Conservation (phyloP, 805 yeast species). For the Wickerhamiella kurtzmanii region DNA sequence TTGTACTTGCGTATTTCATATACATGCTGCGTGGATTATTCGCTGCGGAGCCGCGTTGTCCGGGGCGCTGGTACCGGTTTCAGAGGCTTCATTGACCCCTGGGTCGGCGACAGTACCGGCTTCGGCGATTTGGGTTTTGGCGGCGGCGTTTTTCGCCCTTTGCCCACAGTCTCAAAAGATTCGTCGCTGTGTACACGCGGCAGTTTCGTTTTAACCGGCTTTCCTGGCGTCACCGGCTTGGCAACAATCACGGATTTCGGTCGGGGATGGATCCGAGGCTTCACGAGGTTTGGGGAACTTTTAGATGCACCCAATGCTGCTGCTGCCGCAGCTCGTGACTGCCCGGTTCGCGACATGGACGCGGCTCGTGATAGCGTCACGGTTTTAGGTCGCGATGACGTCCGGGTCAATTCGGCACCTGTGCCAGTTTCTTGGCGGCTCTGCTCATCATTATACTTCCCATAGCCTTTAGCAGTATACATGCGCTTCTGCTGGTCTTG, state of each 20-base stretch:
- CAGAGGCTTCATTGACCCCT: background rate
- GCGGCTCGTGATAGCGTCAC: too few relatives aligned
- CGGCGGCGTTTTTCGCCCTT: background rate
- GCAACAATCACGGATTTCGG: background rate
- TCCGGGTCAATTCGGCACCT: too few relatives aligned
- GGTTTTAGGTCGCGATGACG: too few relatives aligned
- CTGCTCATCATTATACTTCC: conserved; percentile 22
- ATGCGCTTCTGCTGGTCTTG: conserved; percentile 30
- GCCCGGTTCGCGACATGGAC: too few relatives aligned
- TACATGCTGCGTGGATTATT: background rate
- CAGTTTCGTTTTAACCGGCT: background rate
- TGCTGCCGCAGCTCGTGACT: too few relatives aligned
- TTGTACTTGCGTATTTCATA: background rate
- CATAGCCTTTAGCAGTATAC: conserved; percentile 71
- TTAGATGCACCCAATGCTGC: background rate
- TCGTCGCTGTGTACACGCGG: background rate
- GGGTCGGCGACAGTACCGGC: background rate
- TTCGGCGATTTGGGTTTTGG: background rate
- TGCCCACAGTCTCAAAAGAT: background rate
- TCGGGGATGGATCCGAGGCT: background rate
- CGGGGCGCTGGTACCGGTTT: background rate
- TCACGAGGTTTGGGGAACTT: background rate
- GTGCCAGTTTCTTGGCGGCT: background rate
- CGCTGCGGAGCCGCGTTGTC: background rate
- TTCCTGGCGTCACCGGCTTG: background rate